Percentiles rank a stretch among this genome's conserved stretches.
Conservation (phyloP, 108 stramenopile genomes). For the Nitzschia sp. region DNA sequence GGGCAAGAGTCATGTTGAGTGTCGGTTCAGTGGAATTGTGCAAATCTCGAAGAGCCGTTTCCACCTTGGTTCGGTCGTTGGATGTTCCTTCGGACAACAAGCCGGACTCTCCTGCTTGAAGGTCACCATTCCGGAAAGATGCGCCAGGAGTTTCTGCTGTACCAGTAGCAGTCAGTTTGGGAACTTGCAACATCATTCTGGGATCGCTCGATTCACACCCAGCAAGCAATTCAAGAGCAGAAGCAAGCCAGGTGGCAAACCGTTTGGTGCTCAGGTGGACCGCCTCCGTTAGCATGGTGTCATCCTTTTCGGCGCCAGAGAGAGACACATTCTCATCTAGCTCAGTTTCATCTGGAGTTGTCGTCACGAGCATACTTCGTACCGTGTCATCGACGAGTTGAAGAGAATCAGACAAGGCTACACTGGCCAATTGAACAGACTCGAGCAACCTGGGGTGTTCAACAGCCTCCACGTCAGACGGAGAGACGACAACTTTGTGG, state of each 20-base stretch:
- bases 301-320: conserved; percentile 23
- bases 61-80: conserved; percentile 3
- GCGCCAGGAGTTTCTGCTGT: neutral
- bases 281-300: conserved; percentile 62
- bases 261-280: conserved; percentile 59
- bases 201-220: conserved; percentile 60
- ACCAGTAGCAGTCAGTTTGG: conserved; percentile 3
- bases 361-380: conserved; percentile 48
- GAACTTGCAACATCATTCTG: conserved; percentile 34
- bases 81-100: neutral
- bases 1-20: conserved; percentile 46
- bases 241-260: conserved; percentile 77
- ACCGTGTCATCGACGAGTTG: conserved; percentile 84
- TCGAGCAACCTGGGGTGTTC: conserved; percentile 30
- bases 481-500: conserved; percentile 8
- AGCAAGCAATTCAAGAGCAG: conserved; percentile 63
- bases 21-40: neutral
- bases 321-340: conserved; percentile 11
- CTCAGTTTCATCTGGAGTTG: conserved; percentile 2
- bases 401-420: conserved; percentile 72
- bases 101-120: conserved; percentile 1
- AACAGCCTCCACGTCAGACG: neutral
- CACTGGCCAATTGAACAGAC: conserved; percentile 65
- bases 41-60: conserved; percentile 4
- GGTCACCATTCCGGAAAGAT: neutral